These are phyloP conservation scores for Fragosphaeria purpurea DNA, from an alignment of 2,329 filamentous ascomycete genomes.

Conservation along the genomic window DNA sequence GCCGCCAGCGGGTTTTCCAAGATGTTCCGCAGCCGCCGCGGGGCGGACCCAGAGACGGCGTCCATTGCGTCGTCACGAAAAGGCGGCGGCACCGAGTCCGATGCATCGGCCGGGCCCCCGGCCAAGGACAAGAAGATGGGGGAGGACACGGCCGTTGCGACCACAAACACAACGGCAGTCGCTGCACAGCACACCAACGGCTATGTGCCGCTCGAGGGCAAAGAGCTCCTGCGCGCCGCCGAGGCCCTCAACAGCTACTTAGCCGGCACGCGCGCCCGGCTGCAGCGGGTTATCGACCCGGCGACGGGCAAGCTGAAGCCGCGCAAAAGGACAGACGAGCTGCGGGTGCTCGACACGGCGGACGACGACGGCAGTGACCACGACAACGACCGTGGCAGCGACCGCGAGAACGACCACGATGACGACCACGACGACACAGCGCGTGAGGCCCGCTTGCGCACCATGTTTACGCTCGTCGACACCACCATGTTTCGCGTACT, in stretches of 20 bases:
- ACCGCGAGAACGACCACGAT: not conserved
- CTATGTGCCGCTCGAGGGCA: slow-evolving; percentile 50
- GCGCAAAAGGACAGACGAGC: slow-evolving; percentile 21
- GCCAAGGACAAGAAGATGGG: slow-evolving; percentile 36
- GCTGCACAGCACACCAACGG: slow-evolving; percentile 3
- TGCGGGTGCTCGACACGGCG: no score
- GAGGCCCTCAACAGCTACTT: slow-evolving; percentile 79
- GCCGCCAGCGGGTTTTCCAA: slow-evolving; percentile 38
- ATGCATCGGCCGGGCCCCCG: slow-evolving; percentile 46
- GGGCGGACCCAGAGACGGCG: slow-evolving; percentile 39
- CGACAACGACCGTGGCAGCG: not conserved
- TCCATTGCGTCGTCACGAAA: slow-evolving; percentile 52
- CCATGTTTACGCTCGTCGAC: slow-evolving; percentile 77
- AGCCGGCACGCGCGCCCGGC: slow-evolving; percentile 65
- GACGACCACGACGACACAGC: slow-evolving; percentile 42
- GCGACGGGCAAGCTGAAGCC: slow-evolving; percentile 50
- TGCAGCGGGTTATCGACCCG: slow-evolving; percentile 53
- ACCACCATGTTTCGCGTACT: slow-evolving; percentile 90
- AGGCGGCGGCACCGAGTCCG: slow-evolving; percentile 35
- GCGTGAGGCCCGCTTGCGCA: slow-evolving; percentile 60
- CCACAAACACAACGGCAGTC: not conserved
- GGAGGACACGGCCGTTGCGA: slow-evolving; percentile 21
- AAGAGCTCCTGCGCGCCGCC: slow-evolving; percentile 73
- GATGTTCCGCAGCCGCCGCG: slow-evolving; percentile 40
- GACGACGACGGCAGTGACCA: not conserved